Percentiles rank a stretch among this genome's conserved stretches.
phyloP scores from a whole-genome alignment of 2,329 filamentous ascomycete species.

The Colletotrichum spaethianum region DNA sequence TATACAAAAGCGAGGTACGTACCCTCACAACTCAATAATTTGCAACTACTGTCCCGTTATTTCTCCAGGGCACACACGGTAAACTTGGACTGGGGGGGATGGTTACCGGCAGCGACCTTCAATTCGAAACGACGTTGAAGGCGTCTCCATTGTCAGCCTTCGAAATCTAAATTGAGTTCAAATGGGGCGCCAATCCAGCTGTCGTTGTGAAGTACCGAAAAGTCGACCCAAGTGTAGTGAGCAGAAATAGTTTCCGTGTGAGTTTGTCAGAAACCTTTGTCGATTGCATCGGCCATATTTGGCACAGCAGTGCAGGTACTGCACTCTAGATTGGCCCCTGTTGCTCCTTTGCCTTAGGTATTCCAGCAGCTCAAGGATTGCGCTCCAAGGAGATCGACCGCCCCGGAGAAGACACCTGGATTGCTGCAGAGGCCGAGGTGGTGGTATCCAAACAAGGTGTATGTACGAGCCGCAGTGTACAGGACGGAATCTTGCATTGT shows the following conservation, averaged over 20 bases:
- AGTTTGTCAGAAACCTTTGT: neutral
- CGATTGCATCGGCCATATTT: neutral
- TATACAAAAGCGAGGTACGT: neutral
- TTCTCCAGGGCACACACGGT: neutral
- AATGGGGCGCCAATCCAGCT: too few species aligned
- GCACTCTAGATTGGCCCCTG: neutral
- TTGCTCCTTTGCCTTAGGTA: neutral
- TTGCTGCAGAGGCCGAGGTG: constrained; percentile 20
- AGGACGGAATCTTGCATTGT: constrained; percentile 41
- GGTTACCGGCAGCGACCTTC: too few species aligned
- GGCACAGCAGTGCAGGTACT: neutral
- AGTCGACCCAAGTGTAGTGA: neutral
- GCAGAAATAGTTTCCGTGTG: neutral
- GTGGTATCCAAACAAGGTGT: constrained; percentile 11
- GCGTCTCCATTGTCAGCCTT: neutral
- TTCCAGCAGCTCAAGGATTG: neutral
- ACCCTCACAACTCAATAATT: neutral
- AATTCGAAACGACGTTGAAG: neutral
- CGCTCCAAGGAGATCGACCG: neutral
- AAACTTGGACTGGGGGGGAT: neutral
- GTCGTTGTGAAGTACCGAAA: neutral
- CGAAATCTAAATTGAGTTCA: neutral
- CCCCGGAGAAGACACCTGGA: neutral
- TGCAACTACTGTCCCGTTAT: neutral
- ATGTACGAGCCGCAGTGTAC: constrained; percentile 32